Evolutionary conservation across 23 red algal genomes (phyloP).

Genomic region (Chondrus crispus): DNA sequence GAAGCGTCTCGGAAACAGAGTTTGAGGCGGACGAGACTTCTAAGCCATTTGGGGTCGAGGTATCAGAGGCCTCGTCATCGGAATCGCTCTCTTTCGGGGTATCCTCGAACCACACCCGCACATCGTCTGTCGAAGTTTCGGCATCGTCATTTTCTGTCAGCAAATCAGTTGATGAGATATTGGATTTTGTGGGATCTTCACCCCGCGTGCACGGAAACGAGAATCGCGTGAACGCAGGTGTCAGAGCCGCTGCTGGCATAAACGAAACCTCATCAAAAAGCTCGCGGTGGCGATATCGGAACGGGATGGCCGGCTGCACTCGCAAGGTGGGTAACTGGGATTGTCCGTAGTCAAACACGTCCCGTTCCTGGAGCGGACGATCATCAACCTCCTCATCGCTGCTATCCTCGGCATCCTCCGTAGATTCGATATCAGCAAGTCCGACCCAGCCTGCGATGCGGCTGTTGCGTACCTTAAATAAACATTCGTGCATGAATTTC

Average conservation of each 20-base stretch:
- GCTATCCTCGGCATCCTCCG: slow-evolving; percentile 47
- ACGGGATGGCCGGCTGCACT: slow-evolving; percentile 17
- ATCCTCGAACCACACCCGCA: not conserved
- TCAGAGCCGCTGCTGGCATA: not conserved
- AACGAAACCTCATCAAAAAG: slow-evolving; percentile 32
- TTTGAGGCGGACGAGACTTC: not conserved
- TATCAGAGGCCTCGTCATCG: not conserved
- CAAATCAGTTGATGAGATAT: too few relatives aligned
- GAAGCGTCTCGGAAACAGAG: not conserved
- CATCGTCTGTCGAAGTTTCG: not conserved
- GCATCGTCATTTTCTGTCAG: not conserved
- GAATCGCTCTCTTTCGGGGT: not conserved
- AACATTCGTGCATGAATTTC: not conserved
- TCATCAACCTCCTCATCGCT: slow-evolving; percentile 15
- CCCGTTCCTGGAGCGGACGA: not conserved
- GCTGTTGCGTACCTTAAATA: slow-evolving; percentile 11
- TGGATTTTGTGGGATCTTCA: too few relatives aligned
- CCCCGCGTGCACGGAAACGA: too few relatives aligned
- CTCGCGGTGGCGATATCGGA: slow-evolving; percentile 61
- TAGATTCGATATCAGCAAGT: slow-evolving; percentile 38
- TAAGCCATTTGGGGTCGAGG: not conserved
- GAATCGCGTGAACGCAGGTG: not conserved
- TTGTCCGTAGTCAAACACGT: too few relatives aligned
- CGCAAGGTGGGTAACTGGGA: not conserved
- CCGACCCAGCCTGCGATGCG: slow-evolving; percentile 47